phyloP scores from a whole-genome alignment of 495 filamentous ascomycete genomes.

The Chaetomium cochliodes region DNA sequence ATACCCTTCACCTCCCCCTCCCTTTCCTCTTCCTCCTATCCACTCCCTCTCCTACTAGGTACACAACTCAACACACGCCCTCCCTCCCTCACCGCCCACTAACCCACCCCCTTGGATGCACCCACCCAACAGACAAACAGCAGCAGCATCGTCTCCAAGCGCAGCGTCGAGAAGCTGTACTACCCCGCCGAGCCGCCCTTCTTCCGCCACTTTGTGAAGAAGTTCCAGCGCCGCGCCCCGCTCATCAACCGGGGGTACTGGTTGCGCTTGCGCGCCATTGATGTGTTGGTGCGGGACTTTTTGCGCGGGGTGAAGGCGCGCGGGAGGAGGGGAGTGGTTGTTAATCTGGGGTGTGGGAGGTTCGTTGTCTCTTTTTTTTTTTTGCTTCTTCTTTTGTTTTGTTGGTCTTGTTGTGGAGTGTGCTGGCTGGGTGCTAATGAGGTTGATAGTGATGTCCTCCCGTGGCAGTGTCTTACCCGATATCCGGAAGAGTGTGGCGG shows the following conservation, averaged over 20 bases:
- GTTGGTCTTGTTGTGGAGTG: slow-evolving; percentile 12
- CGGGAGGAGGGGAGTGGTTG: slow-evolving; percentile 52
- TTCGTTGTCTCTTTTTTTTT: slow-evolving; percentile 44
- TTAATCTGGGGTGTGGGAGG: slow-evolving; percentile 92
- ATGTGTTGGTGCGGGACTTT: slow-evolving; percentile 68
- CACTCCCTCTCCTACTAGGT: too few relatives aligned
- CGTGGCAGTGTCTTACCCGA: slow-evolving; percentile 74
- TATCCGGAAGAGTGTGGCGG: slow-evolving; percentile 54
- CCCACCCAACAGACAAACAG: slow-evolving; percentile 67
- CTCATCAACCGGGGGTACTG: slow-evolving; percentile 87
- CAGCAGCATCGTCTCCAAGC: slow-evolving; percentile 85
- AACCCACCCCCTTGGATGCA: background rate
- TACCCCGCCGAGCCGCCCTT: slow-evolving; percentile 70
- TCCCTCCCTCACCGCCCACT: background rate
- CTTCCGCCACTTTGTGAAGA: slow-evolving; percentile 83
- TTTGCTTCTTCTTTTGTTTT: background rate
- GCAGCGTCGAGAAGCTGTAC: slow-evolving; percentile 83
- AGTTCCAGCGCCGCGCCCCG: slow-evolving; percentile 74
- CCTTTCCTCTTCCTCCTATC: background rate
- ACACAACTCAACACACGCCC: too few relatives aligned
- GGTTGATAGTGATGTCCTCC: slow-evolving; percentile 76
- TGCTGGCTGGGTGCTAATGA: background rate
- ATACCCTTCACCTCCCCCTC: background rate
- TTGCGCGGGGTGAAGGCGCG: slow-evolving; percentile 36
- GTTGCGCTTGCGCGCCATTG: slow-evolving; percentile 79